Evolutionary conservation across 2,329 filamentous ascomycete genomes (phyloP), one percentile per base, ranked within the genome.

Genomic region (Furcasterigmium furcatum): DNA sequence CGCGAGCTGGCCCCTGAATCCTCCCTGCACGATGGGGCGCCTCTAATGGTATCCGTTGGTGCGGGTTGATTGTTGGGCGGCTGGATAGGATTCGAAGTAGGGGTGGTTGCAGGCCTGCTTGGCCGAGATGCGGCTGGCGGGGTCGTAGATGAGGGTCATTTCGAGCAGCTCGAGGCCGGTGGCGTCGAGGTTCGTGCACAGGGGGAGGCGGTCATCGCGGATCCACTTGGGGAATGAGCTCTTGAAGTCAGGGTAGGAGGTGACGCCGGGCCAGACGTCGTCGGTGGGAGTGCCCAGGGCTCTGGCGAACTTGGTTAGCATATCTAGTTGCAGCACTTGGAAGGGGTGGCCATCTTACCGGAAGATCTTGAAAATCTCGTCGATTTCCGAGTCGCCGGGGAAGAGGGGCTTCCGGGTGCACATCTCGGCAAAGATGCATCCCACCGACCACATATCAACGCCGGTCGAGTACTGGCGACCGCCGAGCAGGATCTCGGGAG

Each of bases 371-470:
- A 91, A 91, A 59, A 92, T 91, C 66, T 92, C 88, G 58, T 92
- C 88, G 65, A 91, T 91, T 62, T 92, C 88, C 12, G 88, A 94
- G 64, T 96, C 91, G 47, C 91, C 91, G 12, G 91, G 90, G 74
- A 96, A 96, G 36, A 96, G 76, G 5, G 91, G 90, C 70, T 95
- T 95, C 59, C 89, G 82, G 2, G 91, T 96, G 69, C 89, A 95
- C 91, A 96, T 96, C 68, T 96, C 91, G 9, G 91, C 91, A 65
- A 96, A 95, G 67, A 96, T 96, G 66, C 90, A 94, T 51, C 91
- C 91, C 41, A 91, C 85, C 25, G 88, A 94, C 91, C 91, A 96
- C 88, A 96, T 96, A 61, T 96, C 91, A 35, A 96, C 90, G 46
- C 91, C 91, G 13, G 91, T 96, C 13, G 88, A 94, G 71, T 96